These are phyloP conservation scores for Rosa persica DNA, from an alignment of 306 rosid species.

Conservation along the genomic window DNA sequence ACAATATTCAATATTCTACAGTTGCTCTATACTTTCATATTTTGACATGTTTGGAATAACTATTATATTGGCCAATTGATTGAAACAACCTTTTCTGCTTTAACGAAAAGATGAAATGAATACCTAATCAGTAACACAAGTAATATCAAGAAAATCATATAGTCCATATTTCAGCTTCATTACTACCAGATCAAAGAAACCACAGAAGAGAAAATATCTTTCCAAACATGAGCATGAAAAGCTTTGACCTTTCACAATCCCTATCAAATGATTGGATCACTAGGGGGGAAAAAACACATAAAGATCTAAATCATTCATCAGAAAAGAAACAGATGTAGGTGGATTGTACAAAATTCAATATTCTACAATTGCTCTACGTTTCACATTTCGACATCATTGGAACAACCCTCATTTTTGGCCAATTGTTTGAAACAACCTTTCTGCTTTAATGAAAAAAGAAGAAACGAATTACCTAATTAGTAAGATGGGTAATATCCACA, in stretches of 20 bases:
- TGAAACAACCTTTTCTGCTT: background rate
- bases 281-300: background rate
- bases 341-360: background rate
- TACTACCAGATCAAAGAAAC: background rate
- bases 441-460: background rate
- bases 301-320: background rate
- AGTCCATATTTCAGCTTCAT: background rate
- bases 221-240: background rate
- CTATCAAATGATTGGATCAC: background rate
- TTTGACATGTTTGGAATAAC: conserved; percentile 1
- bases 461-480: background rate
- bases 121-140: background rate
- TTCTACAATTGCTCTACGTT: background rate
- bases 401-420: background rate
- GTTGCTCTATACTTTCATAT: background rate
- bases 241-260: conserved; percentile 2
- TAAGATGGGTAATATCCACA: too few relatives aligned
- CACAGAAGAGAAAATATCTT: background rate
- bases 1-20: background rate
- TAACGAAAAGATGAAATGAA: background rate
- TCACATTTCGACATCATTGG: background rate
- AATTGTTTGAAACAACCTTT: background rate
- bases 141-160: background rate
- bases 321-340: background rate
- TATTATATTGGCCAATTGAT: background rate